Evolutionary conservation across 2,329 filamentous ascomycete genomes (phyloP), one percentile per base, ranked within the genome.

Genomic region (Thelonectria olida): DNA sequence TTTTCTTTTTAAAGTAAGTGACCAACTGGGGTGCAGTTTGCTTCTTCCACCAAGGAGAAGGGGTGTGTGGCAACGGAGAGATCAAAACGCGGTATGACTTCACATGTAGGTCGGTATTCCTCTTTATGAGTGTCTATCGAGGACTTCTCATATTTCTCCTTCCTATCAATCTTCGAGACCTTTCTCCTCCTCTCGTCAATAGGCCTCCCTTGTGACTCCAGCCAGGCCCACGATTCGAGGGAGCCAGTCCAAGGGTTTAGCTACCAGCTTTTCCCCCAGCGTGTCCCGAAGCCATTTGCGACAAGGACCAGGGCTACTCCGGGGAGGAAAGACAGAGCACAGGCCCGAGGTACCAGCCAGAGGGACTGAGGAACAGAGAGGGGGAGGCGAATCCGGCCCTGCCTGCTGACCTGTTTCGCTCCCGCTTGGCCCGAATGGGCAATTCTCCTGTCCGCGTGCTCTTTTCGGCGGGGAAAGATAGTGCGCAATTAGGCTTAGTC

Each of bases 331-430:
- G 41, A 59, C 44, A 64, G 42, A 63, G 67, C 68, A 63, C 67
- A 63, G 62, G 65, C 67, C 52, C 64, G 67, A 68, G 58, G 64
- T 69, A 67, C 58, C 58, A 56, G 54, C 54, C 54, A 50, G 36
- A 41, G 20, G 54, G 54, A 56, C 54, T 36, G 52, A 47, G 41
- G 34, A 48, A 34, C 28, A 66, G 64, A 70, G 67, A 70, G 68
- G 68, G 67, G 68, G 68, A 66, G 68, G 68, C 68, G 66, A 71
- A 71, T 60, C 66, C 53, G 50, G 55, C 62, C 59, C 51, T 65
- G 64, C 68, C 68, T 71, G 69, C 63, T 71, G 69, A 71, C 69
- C 68, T 66, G 60, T 65, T 47, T 62, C 54, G 66, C 61, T 58
- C 50, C 56, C 54, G 59, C 69, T 66, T 71, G 58, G 52, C 68